Evolutionary conservation across 805 yeast species (phyloP).

Genomic region (Saturnispora serradocipensis): DNA sequence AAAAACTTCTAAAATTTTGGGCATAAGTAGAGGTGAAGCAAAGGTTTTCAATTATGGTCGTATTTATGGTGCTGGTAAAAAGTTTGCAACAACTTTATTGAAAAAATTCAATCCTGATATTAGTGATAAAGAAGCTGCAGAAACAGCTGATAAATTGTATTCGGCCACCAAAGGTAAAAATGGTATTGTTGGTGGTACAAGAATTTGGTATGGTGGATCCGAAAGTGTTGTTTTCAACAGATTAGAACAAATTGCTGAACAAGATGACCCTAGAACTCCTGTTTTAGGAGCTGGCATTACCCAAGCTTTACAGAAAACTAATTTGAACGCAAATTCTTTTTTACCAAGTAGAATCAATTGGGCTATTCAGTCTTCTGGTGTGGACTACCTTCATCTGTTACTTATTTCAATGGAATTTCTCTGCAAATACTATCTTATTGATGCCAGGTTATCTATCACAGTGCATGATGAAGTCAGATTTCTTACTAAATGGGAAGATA

Average conservation of each 20-base stretch:
- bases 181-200: slow-evolving; percentile 18
- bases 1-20: slow-evolving; percentile 81
- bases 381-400: slow-evolving; percentile 83
- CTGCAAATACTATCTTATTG: slow-evolving; percentile 48
- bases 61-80: slow-evolving; percentile 94
- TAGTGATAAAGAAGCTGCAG: slow-evolving; percentile 55
- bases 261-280: slow-evolving; percentile 77
- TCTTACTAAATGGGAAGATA: slow-evolving; percentile 63
- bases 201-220: slow-evolving; percentile 77
- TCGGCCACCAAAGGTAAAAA: slow-evolving; percentile 72
- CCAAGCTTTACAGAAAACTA: slow-evolving; percentile 58
- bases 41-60: slow-evolving; percentile 94
- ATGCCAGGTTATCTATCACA: slow-evolving; percentile 74
- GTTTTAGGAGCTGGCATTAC: slow-evolving; percentile 92
- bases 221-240: slow-evolving; percentile 89
- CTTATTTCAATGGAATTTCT: slow-evolving; percentile 84
- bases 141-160: slow-evolving; percentile 60
- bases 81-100: slow-evolving; percentile 76
- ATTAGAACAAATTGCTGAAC: slow-evolving; percentile 78
- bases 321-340: slow-evolving; percentile 57
- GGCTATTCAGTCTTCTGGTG: slow-evolving; percentile 98
- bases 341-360: slow-evolving; percentile 90
- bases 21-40: slow-evolving; percentile 85
- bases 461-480: slow-evolving; percentile 95
- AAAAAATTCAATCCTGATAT: slow-evolving; percentile 73